Percentiles rank a stretch among this genome's conserved stretches.
Evolutionary conservation across 176 grass and related monocot genomes (phyloP).

Genomic region (Oryza nivara): DNA sequence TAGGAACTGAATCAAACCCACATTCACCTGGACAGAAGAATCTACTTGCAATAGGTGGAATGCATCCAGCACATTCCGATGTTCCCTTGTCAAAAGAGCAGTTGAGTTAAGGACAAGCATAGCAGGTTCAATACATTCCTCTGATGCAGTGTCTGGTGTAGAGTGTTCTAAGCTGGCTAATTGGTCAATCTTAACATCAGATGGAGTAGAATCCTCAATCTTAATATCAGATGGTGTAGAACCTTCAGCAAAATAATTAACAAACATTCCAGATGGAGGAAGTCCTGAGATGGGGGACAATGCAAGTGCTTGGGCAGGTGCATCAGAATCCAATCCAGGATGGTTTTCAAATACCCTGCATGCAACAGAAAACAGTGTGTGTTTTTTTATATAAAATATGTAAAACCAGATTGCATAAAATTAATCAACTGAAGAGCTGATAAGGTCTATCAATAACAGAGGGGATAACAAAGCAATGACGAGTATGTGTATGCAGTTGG

Average conservation of each 20-base stretch:
- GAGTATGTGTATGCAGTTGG: constrained; percentile 1
- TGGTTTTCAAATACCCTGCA: constrained; percentile 54
- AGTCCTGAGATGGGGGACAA: constrained; percentile 40
- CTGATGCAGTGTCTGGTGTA: constrained; percentile 28
- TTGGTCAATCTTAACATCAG: constrained; percentile 22
- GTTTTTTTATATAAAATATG: background rate
- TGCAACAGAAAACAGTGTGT: background rate
- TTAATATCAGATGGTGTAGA: constrained; percentile 25
- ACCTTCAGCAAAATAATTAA: constrained; percentile 39
- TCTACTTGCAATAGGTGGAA: constrained; percentile 57
- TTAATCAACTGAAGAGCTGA: background rate
- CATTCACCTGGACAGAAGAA: constrained; percentile 72
- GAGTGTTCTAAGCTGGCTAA: background rate
- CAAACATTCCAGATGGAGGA: constrained; percentile 39
- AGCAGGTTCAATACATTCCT: constrained; percentile 70
- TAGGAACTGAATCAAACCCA: constrained; percentile 4
- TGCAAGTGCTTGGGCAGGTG: constrained; percentile 7
- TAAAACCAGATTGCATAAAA: background rate
- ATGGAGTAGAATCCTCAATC: constrained; percentile 6
- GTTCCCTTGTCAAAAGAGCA: constrained; percentile 52
- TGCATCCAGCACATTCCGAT: constrained; percentile 64
- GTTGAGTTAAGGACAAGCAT: constrained; percentile 53
- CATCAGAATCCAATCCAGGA: constrained; percentile 21
- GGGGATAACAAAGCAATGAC: background rate
- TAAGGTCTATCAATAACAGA: background rate